phyloP scores from a whole-genome alignment of 805 yeast genomes.

The Candida tammaniensis region DNA sequence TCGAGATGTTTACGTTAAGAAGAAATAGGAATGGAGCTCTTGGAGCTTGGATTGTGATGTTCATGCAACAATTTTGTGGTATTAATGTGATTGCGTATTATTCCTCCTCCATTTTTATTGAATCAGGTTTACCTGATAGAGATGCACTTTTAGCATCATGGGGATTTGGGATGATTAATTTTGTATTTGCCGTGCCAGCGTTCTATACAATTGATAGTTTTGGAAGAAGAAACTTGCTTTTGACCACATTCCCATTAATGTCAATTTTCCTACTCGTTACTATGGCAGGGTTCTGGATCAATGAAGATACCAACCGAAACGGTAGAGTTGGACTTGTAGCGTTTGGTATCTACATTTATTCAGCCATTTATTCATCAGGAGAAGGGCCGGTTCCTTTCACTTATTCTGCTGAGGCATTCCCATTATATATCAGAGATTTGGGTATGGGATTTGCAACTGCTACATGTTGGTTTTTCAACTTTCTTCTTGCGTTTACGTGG shows the following conservation, averaged over 20 bases:
- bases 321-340: constrained; percentile 67
- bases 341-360: constrained; percentile 70
- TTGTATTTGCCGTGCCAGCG: constrained; percentile 80
- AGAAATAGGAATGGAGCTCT: constrained; percentile 81
- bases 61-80: constrained; percentile 91
- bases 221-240: constrained; percentile 64
- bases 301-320: constrained; percentile 34
- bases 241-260: constrained; percentile 64
- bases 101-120: constrained; percentile 70
- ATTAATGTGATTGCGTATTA: constrained; percentile 85
- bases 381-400: constrained; percentile 92
- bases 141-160: constrained; percentile 74
- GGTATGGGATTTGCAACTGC: constrained; percentile 81
- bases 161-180: constrained; percentile 83
- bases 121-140: constrained; percentile 60
- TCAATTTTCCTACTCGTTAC: constrained; percentile 55
- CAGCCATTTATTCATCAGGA: constrained; percentile 75
- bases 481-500: constrained; percentile 72
- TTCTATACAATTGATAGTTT: constrained; percentile 72
- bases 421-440: constrained; percentile 72
- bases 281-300: constrained; percentile 72
- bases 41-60: constrained; percentile 80
- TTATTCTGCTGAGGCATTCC: constrained; percentile 79
- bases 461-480: constrained; percentile 71
- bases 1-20: constrained; percentile 64